A percentile compares a stretch with the other conserved stretches of the same genome.
Evolutionary conservation across 148 eudicot species (phyloP).

Genomic region (Talinum fruticosum): DNA sequence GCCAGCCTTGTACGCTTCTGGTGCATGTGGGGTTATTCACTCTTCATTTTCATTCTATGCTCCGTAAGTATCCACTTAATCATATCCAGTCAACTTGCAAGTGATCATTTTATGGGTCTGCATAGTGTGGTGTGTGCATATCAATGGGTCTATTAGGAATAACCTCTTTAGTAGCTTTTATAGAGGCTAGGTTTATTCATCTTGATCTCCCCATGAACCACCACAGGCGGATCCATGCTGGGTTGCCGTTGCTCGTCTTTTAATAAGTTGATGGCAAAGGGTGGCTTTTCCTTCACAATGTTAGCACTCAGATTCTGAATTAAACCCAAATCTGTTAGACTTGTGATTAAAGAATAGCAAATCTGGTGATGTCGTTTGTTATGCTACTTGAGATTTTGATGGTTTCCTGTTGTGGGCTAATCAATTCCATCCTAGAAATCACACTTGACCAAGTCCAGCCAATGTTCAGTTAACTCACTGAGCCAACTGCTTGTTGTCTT

Average conservation of each 20-base stretch:
- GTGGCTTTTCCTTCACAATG: background rate
- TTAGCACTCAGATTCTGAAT: background rate
- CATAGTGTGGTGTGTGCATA: background rate
- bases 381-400: too few relatives aligned
- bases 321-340: background rate
- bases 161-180: background rate
- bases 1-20: slow-evolving; percentile 85
- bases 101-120: background rate
- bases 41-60: slow-evolving; percentile 65
- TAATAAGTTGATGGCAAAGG: background rate
- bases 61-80: slow-evolving; percentile 55
- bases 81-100: background rate
- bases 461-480: too few relatives aligned
- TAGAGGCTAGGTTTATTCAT: too few relatives aligned
- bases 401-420: too few relatives aligned
- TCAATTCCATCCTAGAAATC: too few relatives aligned
- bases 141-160: background rate
- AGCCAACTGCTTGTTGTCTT: background rate
- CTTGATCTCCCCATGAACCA: too few relatives aligned
- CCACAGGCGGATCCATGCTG: too few relatives aligned
- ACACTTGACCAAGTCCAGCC: too few relatives aligned
- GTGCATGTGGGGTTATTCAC: slow-evolving; percentile 99
- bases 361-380: too few relatives aligned
- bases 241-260: background rate
- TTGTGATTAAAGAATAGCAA: too few relatives aligned